phyloP scores from a whole-genome alignment of 1,284 basidiomycete genomes.

The Fistulina hepatica region DNA sequence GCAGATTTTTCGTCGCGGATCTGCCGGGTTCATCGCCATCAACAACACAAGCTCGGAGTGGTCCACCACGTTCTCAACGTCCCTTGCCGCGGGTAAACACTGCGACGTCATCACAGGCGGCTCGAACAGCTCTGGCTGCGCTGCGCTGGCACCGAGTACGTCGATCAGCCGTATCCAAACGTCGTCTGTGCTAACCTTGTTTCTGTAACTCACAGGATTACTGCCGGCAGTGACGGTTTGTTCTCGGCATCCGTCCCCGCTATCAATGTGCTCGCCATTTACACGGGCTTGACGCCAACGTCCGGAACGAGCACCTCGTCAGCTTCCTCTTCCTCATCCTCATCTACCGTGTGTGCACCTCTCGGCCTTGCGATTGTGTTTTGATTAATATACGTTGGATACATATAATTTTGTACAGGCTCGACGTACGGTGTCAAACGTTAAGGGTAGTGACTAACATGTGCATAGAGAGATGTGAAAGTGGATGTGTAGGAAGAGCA shows the following conservation, averaged over 20 bases:
- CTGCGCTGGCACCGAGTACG: constrained; percentile 44
- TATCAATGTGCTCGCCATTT: constrained; percentile 48
- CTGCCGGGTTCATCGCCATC: constrained; percentile 50
- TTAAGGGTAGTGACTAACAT: no score
- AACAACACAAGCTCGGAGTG: constrained; percentile 50
- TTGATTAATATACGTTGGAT: no score
- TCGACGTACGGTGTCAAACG: no score
- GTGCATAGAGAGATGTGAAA: no score
- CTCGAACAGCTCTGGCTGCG: constrained; percentile 23
- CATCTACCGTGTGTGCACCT: no score
- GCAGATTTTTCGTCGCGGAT: constrained; percentile 41
- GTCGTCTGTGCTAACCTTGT: no score
- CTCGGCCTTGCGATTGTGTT: no score
- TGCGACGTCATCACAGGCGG: constrained; percentile 47
- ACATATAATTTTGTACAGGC: no score
- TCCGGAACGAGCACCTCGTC: no score
- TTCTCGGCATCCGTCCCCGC: constrained; percentile 43
- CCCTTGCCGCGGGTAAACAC: constrained; percentile 45
- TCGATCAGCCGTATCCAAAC: constrained; percentile 9
- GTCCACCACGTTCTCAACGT: constrained; percentile 43
- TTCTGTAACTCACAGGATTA: not conserved
- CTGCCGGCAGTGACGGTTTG: constrained; percentile 36
- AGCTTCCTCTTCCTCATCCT: no score
- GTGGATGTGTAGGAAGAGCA: no score
- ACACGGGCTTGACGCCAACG: constrained; percentile 37